Evolutionary conservation across 306 rosid species (phyloP).

Genomic region (cucumber (Cucumis sativus)): Cucumber_9930_V3 NC_026655.2:12167001-12167500

Average conservation of each 20-base stretch:
- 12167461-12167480: conserved; percentile 71
- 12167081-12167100: neutral
- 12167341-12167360: conserved; percentile 54
- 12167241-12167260: conserved; percentile 36
- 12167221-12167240: neutral
- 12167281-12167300: conserved; percentile 45
- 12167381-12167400: conserved; percentile 50
- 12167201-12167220: neutral
- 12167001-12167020: neutral
- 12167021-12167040: neutral
- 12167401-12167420: conserved; percentile 52
- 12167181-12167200: neutral
- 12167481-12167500: conserved; percentile 88
- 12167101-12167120: neutral
- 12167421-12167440: conserved; percentile 38
- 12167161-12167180: neutral
- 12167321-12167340: conserved; percentile 41
- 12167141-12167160: neutral
- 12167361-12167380: conserved; percentile 57
- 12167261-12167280: conserved; percentile 29
- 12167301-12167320: conserved; percentile 48
- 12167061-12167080: neutral
- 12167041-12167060: neutral
- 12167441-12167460: conserved; percentile 38
- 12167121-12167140: neutral